Conservation (phyloP, 257 asterid genomes). For the Agastache rugosa region DNA sequence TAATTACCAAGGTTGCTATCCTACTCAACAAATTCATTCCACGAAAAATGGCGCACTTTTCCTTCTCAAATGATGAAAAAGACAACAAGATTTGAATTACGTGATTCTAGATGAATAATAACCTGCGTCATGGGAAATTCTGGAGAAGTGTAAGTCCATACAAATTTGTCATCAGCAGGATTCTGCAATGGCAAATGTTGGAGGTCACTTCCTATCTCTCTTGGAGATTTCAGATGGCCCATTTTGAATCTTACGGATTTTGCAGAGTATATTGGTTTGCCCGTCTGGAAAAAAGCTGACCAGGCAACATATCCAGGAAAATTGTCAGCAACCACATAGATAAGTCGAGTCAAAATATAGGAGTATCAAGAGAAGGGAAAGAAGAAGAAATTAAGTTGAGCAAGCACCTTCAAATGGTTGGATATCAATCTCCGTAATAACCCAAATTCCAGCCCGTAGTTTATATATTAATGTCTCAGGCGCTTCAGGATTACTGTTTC, state of each 20-base stretch:
- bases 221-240: constrained; percentile 61
- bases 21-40: not conserved
- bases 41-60: not conserved
- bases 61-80: not conserved
- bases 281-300: constrained; percentile 75
- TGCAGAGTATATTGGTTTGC: constrained; percentile 78
- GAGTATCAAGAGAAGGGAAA: constrained; percentile 13
- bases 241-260: constrained; percentile 66
- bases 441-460: constrained; percentile 64
- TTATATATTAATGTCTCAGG: constrained; percentile 77
- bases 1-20: not conserved
- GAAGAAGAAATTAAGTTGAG: constrained; percentile 20
- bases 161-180: constrained; percentile 72
- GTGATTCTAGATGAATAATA: not conserved
- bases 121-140: constrained; percentile 80
- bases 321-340: constrained; percentile 1
- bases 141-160: constrained; percentile 81
- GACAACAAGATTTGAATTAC: not conserved
- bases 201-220: constrained; percentile 41
- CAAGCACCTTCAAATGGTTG: constrained; percentile 82
- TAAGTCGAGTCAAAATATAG: not conserved
- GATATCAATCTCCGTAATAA: constrained; percentile 67
- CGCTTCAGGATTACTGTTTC: constrained; percentile 65
- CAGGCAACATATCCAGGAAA: constrained; percentile 29
- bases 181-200: constrained; percentile 44